phyloP scores from a whole-genome alignment of 164 flowering plant genomes.

The Vitis rotundifolia region DNA sequence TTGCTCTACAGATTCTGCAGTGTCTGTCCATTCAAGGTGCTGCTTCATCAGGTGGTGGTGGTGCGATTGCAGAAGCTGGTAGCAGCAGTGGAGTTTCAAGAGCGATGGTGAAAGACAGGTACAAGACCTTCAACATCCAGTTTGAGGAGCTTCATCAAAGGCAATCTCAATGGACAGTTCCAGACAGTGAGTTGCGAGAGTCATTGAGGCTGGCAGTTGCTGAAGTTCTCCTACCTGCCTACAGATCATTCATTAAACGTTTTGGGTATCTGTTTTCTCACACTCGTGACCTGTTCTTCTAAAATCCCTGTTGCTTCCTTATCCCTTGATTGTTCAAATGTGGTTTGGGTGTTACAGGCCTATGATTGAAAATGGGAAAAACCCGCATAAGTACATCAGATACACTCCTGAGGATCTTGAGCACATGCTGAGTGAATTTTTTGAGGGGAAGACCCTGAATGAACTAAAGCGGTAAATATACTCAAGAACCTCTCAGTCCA shows the following conservation, averaged over 20 bases:
- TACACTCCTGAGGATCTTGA: conserved; percentile 83
- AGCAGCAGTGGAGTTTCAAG: conserved; percentile 72
- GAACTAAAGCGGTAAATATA: conserved; percentile 59
- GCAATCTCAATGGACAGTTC: conserved; percentile 98
- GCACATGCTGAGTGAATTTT: conserved; percentile 83
- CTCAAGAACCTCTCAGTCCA: not conserved
- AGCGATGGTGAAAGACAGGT: conserved; percentile 79
- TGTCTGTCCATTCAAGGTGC: conserved; percentile 67
- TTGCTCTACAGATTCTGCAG: conserved; percentile 68
- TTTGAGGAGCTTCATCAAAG: conserved; percentile 96
- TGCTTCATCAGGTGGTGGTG: conserved; percentile 60
- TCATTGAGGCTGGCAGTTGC: conserved; percentile 94
- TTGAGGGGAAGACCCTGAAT: conserved; percentile 81
- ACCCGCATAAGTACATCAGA: conserved; percentile 81
- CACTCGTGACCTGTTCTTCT: not conserved
- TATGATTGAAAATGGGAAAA: conserved; percentile 75
- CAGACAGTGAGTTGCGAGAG: conserved; percentile 90
- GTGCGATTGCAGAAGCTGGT: conserved; percentile 41
- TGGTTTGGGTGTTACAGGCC: conserved; percentile 47
- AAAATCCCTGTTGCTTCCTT: not conserved
- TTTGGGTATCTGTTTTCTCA: conserved; percentile 55
- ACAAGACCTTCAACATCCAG: conserved; percentile 74
- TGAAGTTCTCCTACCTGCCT: conserved; percentile 93
- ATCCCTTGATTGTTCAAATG: not conserved
- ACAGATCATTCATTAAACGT: conserved; percentile 83